phyloP scores from a whole-genome alignment of 441 rosid species.

The Cnidoscolus chayamansa region DNA sequence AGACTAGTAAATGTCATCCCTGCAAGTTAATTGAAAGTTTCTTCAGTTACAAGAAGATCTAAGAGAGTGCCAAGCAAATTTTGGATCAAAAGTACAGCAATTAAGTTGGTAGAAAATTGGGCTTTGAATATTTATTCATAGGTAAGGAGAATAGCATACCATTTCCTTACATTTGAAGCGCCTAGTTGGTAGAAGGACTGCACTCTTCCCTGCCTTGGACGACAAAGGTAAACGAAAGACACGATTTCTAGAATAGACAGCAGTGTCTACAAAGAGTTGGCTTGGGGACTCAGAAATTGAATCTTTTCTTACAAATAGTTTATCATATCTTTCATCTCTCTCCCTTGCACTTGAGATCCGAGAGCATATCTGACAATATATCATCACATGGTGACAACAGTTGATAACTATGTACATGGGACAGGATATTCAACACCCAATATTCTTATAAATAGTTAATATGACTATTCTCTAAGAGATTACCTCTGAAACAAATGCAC shows the following conservation, averaged over 20 bases:
- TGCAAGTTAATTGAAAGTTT: neutral
- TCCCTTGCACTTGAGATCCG: slow-evolving; percentile 51
- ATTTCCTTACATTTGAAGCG: slow-evolving; percentile 75
- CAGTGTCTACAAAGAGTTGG: slow-evolving; percentile 80
- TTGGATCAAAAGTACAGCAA: neutral
- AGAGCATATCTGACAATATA: slow-evolving; percentile 63
- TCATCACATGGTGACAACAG: slow-evolving; percentile 18
- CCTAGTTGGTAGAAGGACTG: slow-evolving; percentile 74
- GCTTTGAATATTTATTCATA: slow-evolving; percentile 9
- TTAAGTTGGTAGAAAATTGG: neutral
- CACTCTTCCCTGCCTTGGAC: slow-evolving; percentile 87
- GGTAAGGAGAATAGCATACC: slow-evolving; percentile 47
- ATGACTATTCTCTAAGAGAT: slow-evolving; percentile 9
- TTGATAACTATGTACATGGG: neutral
- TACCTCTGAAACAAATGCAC: slow-evolving; percentile 97
- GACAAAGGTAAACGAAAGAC: slow-evolving; percentile 89
- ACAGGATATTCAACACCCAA: neutral
- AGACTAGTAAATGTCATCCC: neutral
- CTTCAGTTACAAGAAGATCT: neutral
- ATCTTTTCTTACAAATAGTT: slow-evolving; percentile 68
- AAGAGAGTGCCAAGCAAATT: slow-evolving; percentile 5
- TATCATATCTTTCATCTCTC: slow-evolving; percentile 48
- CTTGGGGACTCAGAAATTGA: slow-evolving; percentile 41
- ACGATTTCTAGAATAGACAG: slow-evolving; percentile 89
- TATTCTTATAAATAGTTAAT: neutral